These are phyloP conservation scores for Athelia psychrophila DNA, from an alignment of 1,284 basidiomycete species.

Conservation along the genomic window DNA sequence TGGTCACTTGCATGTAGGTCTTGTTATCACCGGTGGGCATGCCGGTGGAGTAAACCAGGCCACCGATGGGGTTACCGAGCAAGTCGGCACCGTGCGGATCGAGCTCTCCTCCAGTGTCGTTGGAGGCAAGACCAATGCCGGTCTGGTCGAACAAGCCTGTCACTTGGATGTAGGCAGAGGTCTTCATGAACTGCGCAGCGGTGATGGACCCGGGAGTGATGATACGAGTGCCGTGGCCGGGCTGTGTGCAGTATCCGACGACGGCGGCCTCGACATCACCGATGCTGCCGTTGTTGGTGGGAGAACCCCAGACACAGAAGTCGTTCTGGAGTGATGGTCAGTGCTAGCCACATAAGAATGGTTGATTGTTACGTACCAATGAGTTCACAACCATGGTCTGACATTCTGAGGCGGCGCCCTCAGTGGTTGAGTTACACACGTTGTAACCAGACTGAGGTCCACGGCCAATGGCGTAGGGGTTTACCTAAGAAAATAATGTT, in stretches of 20 bases:
- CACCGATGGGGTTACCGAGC: constrained; percentile 49
- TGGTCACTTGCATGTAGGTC: neutral
- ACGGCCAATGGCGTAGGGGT: constrained; percentile 11
- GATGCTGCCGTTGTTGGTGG: constrained; percentile 24
- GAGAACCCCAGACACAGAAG: constrained; percentile 25
- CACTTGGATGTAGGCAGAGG: constrained; percentile 44
- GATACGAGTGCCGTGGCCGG: constrained; percentile 49
- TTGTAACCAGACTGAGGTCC: constrained; percentile 33
- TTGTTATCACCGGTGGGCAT: constrained; percentile 1
- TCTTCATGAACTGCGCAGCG: constrained; percentile 48
- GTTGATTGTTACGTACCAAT: constrained; percentile 17
- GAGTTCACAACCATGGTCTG: constrained; percentile 32
- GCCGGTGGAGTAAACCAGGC: constrained; percentile 44
- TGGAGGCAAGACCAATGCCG: constrained; percentile 35
- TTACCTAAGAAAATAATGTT: neutral
- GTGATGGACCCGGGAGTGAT: constrained; percentile 55
- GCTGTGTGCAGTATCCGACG: constrained; percentile 26
- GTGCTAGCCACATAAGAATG: neutral
- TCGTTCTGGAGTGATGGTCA: constrained; percentile 11
- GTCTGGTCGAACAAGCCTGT: constrained; percentile 48
- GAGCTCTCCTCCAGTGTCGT: constrained; percentile 48
- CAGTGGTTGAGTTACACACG: constrained; percentile 36
- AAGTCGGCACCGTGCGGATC: constrained; percentile 44
- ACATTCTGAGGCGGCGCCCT: constrained; percentile 31
- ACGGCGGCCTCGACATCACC: constrained; percentile 36